phyloP scores from a whole-genome alignment of 495 filamentous ascomycete genomes.

The Bathelium albidoporum region DNA sequence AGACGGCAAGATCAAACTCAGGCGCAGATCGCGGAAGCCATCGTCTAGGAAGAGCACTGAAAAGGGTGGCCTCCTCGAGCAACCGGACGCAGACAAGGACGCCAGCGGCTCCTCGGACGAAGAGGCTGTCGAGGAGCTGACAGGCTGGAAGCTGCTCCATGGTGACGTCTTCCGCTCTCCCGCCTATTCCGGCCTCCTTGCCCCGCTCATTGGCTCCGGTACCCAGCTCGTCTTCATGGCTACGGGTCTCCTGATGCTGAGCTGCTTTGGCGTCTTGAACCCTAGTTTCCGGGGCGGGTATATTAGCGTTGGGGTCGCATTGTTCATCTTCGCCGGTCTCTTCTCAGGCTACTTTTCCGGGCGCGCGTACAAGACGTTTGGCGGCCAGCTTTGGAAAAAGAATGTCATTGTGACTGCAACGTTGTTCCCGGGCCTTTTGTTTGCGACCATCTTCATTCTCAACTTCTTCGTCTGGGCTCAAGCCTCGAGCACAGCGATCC shows the following conservation, averaged over 20 bases:
- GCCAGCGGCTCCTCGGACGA: conserved; percentile 62
- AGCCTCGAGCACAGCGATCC: conserved; percentile 82
- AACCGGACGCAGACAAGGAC: conserved; percentile 50
- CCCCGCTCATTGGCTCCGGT: conserved; percentile 78
- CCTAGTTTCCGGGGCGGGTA: conserved; percentile 90
- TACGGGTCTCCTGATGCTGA: conserved; percentile 64
- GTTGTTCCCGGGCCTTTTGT: conserved; percentile 75
- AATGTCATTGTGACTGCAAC: conserved; percentile 77
- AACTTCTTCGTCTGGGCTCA: conserved; percentile 94
- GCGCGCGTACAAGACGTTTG: conserved; percentile 78
- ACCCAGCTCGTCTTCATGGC: conserved; percentile 87
- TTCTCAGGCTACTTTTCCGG: conserved; percentile 92
- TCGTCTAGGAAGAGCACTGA: conserved; percentile 45
- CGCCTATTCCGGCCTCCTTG: conserved; percentile 62
- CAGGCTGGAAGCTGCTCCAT: conserved; percentile 92
- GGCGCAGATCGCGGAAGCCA: conserved; percentile 35
- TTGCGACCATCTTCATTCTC: conserved; percentile 68
- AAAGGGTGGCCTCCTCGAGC: conserved; percentile 54
- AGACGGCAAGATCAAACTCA: conserved; percentile 54
- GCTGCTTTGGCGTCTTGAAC: conserved; percentile 74
- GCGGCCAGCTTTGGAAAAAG: conserved; percentile 65
- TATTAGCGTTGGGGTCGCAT: conserved; percentile 72
- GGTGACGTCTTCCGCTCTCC: conserved; percentile 87
- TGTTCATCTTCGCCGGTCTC: conserved; percentile 80
- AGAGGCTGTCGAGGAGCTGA: conserved; percentile 60